These are phyloP conservation scores for Talaromyces verruculosus DNA, from an alignment of 2,329 filamentous ascomycete species.

Conservation along the genomic window DNA sequence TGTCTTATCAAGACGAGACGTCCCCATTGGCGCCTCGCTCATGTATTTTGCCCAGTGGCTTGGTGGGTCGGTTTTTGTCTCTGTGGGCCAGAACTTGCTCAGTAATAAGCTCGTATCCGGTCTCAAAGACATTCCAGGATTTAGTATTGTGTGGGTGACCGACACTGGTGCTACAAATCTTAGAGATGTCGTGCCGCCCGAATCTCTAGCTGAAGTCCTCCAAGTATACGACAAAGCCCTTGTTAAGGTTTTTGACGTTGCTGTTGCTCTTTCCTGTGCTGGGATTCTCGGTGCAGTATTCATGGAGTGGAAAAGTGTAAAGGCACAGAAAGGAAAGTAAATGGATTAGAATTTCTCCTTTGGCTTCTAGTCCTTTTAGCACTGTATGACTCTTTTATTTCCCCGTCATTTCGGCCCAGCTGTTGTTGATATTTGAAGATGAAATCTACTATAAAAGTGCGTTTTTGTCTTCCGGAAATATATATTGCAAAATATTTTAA, in stretches of 20 bases:
- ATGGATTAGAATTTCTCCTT: neutral
- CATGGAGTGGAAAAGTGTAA: slow-evolving; percentile 7
- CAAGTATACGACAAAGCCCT: slow-evolving; percentile 2
- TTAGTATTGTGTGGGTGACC: neutral
- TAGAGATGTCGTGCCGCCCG: neutral
- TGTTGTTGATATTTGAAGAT: neutral
- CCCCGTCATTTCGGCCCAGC: too few relatives aligned
- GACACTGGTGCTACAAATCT: slow-evolving; percentile 1
- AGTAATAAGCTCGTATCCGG: slow-evolving; percentile 27
- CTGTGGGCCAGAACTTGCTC: slow-evolving; percentile 32
- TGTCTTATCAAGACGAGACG: neutral
- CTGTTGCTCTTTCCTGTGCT: slow-evolving; percentile 6
- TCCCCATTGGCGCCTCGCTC: neutral
- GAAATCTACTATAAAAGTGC: neutral
- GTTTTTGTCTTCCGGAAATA: neutral
- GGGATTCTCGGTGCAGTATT: neutral
- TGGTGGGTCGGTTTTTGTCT: slow-evolving; percentile 22
- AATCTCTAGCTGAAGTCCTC: slow-evolving; percentile 2
- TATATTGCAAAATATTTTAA: too few relatives aligned
- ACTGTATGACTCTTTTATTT: neutral
- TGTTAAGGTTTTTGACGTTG: neutral
- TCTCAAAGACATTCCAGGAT: slow-evolving; percentile 1
- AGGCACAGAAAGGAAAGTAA: neutral
- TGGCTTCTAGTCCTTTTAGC: neutral
- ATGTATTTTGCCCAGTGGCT: neutral